Percentiles rank a stretch among this genome's conserved stretches.
These are phyloP conservation scores for Cladosporium sp. DNA, from an alignment of 2,329 filamentous ascomycete species.

Conservation along the genomic window DNA sequence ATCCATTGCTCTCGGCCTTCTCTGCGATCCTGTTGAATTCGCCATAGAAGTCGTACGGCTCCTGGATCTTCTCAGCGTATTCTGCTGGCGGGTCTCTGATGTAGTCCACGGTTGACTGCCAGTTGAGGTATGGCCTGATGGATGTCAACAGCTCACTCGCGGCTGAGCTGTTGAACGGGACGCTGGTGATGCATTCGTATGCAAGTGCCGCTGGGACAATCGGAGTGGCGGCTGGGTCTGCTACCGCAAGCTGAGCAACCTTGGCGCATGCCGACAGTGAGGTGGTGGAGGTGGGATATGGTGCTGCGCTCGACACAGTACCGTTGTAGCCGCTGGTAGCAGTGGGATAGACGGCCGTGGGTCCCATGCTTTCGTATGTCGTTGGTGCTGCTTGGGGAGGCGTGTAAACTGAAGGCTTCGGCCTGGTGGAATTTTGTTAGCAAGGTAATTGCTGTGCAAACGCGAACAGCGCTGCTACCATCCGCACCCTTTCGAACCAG, in stretches of 20 bases:
- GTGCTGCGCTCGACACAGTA: constrained; percentile 7
- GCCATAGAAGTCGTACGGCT: constrained; percentile 45
- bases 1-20: constrained; percentile 42
- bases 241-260: constrained; percentile 30
- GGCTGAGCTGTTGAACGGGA: constrained; percentile 48
- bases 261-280: constrained; percentile 30
- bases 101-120: constrained; percentile 50
- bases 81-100: constrained; percentile 50
- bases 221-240: constrained; percentile 34
- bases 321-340: constrained; percentile 11
- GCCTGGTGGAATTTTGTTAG: constrained; percentile 14
- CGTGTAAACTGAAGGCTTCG: constrained; percentile 23
- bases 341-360: constrained; percentile 1
- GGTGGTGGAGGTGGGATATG: constrained; percentile 13
- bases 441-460: not conserved
- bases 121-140: constrained; percentile 49
- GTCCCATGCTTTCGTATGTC: not conserved
- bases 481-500: not conserved
- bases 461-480: not conserved
- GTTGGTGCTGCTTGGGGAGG: constrained; percentile 20
- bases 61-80: constrained; percentile 50
- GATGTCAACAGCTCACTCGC: constrained; percentile 45
- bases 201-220: constrained; percentile 48
- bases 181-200: constrained; percentile 49
- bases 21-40: constrained; percentile 43